Percentiles rank a stretch among this genome's conserved stretches.
These are phyloP conservation scores for Trametopsis cervina DNA, from an alignment of 768 basidiomycete species.

Conservation along the genomic window DNA sequence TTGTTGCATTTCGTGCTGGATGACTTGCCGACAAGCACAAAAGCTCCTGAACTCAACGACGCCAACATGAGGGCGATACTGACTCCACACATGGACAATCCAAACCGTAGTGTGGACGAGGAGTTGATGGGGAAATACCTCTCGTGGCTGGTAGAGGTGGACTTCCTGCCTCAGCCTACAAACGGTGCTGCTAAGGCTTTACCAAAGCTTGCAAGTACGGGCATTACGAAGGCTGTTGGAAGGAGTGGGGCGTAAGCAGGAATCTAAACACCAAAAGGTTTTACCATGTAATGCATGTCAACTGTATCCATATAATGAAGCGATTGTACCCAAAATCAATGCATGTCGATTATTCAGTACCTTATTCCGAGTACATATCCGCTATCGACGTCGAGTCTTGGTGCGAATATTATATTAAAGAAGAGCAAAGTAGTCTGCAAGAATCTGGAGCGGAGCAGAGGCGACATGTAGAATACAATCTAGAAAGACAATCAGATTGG, in stretches of 20 bases:
- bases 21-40: slow-evolving; percentile 94
- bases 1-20: slow-evolving; percentile 95
- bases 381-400: too few relatives aligned
- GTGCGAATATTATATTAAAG: too few relatives aligned
- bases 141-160: slow-evolving; percentile 85
- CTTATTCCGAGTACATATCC: too few relatives aligned
- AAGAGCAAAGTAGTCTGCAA: too few relatives aligned
- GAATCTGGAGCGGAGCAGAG: not conserved
- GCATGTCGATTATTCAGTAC: too few relatives aligned
- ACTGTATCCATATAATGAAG: too few relatives aligned
- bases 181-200: slow-evolving; percentile 34
- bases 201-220: slow-evolving; percentile 36
- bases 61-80: slow-evolving; percentile 70
- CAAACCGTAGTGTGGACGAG: slow-evolving; percentile 61
- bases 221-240: slow-evolving; percentile 56
- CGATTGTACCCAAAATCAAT: too few relatives aligned
- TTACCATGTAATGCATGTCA: too few relatives aligned
- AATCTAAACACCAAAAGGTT: too few relatives aligned
- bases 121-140: slow-evolving; percentile 81
- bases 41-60: slow-evolving; percentile 87
- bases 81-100: slow-evolving; percentile 29
- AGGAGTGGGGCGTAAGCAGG: slow-evolving; percentile 51
- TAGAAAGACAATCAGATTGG: not conserved
- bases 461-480: not conserved
- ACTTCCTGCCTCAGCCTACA: slow-evolving; percentile 63